Evolutionary conservation across 1,139 yeast genomes (phyloP), one percentile per base, ranked within the genome.

Genomic region (Debaryomyces coudertii): DNA sequence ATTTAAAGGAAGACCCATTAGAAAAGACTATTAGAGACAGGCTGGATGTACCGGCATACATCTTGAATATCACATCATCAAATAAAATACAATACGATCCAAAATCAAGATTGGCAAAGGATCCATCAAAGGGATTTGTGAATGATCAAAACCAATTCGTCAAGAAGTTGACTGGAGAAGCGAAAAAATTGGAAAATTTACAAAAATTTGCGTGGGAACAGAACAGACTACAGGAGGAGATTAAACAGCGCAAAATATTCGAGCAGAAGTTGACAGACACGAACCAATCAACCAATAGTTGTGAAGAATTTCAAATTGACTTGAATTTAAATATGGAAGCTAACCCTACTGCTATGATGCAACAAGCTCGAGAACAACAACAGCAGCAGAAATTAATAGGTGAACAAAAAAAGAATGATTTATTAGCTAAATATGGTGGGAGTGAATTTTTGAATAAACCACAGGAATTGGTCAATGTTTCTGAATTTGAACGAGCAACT

Each of bases 191-290:
- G 53, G 77, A 73, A 43, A 63, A 65, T 37, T 54, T 77, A 50
- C 82, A 80, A 51, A 65, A 68, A 50, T 77, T 80, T 59, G 85
- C 88, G 0, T 81, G 85, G 79, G 79, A 73, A 5, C 53, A 63
- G 46, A 61, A 63, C 48, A 50, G 54, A 38, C 49, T 53, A 37
- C 58, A 58, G 30, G 57, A 60, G 37, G 45, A 52, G 15, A 45
- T 46, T 15, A 53, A 53, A 42, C 57, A 55, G 36, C 42, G 43
- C 14, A 47, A 51, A 12, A 27, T 46, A 12, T 46, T 56, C 9
- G 55, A 55, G 16, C 51, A 52, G 23, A 56, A 51, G 42, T 43
- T 58, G 25, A 44, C 48, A 25, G 50, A 46, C 4, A 42, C 43
- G 6, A 48, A 36, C 22, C 18, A 38, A 7, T 38, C 39, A 1